Evolutionary conservation across 78 protist species (phyloP), one percentile per base, ranked within the genome.

Genomic region (Parvularia atlantis): DNA sequence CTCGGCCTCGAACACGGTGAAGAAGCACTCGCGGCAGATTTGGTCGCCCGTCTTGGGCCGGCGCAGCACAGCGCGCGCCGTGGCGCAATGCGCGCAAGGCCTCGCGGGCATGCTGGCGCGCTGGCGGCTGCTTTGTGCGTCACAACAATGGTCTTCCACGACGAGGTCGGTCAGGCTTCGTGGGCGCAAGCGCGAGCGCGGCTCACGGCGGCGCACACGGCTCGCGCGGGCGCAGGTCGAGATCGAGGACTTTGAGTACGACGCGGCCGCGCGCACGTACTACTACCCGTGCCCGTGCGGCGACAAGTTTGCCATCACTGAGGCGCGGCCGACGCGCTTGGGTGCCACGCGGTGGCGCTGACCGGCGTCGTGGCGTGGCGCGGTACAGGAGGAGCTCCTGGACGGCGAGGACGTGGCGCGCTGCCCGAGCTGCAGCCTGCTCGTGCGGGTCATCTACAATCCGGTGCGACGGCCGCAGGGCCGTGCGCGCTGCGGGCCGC

Each of bases 11-110:
- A 94, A 86, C 11, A 68, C 63, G 26, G 14, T 37, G 40, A 53
- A 80, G 77, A 94, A 94, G 73, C 98, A 94, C 37, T 73, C 88
- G 28, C 60, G 53, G 63, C 97, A 93, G 46, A 87, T 61, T 61
- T 73, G 71, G 57, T 81, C 59, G 10, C 80, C 76, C 20, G 70
- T 86, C 74, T 76, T 79, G 57, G 88, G 89, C 60, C 91, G 72
- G 1, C 37, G 33, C 63, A 57, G 37, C 33, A 33, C 39, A 11
- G 63, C 63, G 17, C 39, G 26, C 33, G 28, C 28, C 1, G 33
- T 14, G 11, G 3, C 26, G 63, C 63, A 57, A 14, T 7, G 63
- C 2, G 11, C 30, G 37, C 63, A 57, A 1, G 11, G 4, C 36
- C 36, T 13, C 2, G n/a, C n/a, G n/a, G n/a, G n/a, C n/a, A n/a